These are phyloP conservation scores for Phyllosticta capitalensis DNA, from an alignment of 2,329 filamentous ascomycete species.

Conservation along the genomic window DNA sequence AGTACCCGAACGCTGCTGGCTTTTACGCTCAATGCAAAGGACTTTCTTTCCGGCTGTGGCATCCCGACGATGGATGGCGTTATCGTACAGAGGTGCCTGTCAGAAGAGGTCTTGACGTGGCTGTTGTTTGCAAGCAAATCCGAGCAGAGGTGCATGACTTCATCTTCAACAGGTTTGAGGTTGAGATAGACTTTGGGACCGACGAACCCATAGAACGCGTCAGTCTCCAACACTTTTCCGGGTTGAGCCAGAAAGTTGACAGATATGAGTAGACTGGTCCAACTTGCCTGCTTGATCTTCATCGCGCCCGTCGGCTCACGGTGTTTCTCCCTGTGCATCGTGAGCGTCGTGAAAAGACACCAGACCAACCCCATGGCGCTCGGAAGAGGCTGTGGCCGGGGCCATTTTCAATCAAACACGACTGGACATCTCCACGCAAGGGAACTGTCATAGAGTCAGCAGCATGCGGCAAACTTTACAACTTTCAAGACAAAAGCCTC, in stretches of 20 bases:
- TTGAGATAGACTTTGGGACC: neutral
- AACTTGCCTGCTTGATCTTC: neutral
- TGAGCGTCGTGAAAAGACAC: neutral
- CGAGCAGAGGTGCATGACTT: neutral
- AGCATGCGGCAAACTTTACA: neutral
- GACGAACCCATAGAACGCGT: no score
- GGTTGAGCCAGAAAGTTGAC: neutral
- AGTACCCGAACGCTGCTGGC: no score
- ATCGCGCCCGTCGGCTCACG: neutral
- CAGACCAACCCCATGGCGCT: neutral
- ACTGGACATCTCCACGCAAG: neutral
- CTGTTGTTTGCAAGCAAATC: neutral
- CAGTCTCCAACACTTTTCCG: no score
- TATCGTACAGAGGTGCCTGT: no score
- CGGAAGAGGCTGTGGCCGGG: neutral
- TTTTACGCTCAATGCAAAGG: neutral
- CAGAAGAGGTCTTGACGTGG: neutral
- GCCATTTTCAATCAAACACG: neutral
- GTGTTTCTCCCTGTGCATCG: neutral
- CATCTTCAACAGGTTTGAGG: neutral
- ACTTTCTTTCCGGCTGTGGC: neutral
- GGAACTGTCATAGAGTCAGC: neutral
- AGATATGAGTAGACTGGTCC: neutral
- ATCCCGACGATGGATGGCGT: neutral
- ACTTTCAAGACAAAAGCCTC: neutral